These are phyloP conservation scores for Ceriops decandra DNA, from an alignment of 345 rosid genomes.

Conservation along the genomic window DNA sequence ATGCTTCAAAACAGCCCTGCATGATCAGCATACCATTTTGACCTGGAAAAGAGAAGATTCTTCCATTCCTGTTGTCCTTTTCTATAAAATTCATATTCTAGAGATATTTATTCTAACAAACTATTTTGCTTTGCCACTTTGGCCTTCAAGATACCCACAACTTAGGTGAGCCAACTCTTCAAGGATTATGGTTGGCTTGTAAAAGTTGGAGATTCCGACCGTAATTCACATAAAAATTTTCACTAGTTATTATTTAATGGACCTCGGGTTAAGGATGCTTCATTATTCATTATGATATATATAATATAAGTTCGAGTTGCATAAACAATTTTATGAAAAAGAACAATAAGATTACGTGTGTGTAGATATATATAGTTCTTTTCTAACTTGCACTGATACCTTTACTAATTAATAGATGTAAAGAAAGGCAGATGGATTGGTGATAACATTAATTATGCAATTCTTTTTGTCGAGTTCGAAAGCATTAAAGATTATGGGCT, in stretches of 20 bases:
- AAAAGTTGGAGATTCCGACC: background rate
- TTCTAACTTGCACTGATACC: no score
- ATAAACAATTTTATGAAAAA: no score
- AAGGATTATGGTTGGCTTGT: no score
- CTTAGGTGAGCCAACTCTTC: background rate
- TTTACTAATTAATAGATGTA: background rate
- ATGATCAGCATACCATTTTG: background rate
- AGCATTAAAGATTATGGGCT: slow-evolving; percentile 6
- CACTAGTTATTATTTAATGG: background rate
- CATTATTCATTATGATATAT: no score
- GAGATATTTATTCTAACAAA: background rate
- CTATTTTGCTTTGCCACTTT: background rate
- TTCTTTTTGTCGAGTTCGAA: background rate
- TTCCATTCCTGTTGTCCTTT: background rate
- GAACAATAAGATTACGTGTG: no score
- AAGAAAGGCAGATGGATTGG: background rate
- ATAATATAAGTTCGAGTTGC: no score
- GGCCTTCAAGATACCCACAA: background rate
- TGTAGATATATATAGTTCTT: no score
- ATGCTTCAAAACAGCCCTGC: background rate
- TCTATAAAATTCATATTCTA: background rate
- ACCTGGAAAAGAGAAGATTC: background rate
- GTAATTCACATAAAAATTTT: background rate
- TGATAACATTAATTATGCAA: slow-evolving; percentile 6
- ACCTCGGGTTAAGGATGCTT: no score